Percentiles rank a stretch among this genome's conserved stretches.
phyloP scores from a whole-genome alignment of 2,329 filamentous ascomycete genomes.

The Pseudonectria buxi region DNA sequence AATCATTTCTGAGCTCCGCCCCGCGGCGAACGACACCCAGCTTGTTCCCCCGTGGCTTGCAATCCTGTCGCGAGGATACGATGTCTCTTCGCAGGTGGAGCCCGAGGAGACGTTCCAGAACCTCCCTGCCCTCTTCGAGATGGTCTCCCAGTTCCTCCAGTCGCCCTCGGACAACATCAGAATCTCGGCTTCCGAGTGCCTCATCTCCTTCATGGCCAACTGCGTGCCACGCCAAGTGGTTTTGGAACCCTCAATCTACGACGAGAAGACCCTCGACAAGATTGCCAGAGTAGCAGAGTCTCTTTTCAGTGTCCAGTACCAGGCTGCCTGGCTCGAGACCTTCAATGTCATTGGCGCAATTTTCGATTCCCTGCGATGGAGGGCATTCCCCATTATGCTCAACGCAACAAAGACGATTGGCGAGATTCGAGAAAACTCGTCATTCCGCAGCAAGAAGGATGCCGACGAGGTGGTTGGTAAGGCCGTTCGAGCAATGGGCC shows the following conservation, averaged over 20 bases:
- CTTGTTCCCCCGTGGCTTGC: slow-evolving; percentile 95
- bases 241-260: slow-evolving; percentile 81
- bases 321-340: slow-evolving; percentile 89
- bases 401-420: slow-evolving; percentile 74
- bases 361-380: slow-evolving; percentile 83
- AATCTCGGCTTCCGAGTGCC: slow-evolving; percentile 86
- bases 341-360: slow-evolving; percentile 83
- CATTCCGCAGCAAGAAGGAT: slow-evolving; percentile 90
- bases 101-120: slow-evolving; percentile 89
- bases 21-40: slow-evolving; percentile 88
- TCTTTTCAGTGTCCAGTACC: slow-evolving; percentile 82
- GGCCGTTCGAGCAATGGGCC: slow-evolving; percentile 84
- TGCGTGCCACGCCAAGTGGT: slow-evolving; percentile 80
- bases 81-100: slow-evolving; percentile 82
- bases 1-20: slow-evolving; percentile 85
- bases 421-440: slow-evolving; percentile 78
- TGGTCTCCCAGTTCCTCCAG: slow-evolving; percentile 74
- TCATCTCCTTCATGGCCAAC: slow-evolving; percentile 88
- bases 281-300: slow-evolving; percentile 66
- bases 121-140: slow-evolving; percentile 73
- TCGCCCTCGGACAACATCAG: slow-evolving; percentile 90
- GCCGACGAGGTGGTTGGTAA: slow-evolving; percentile 85
- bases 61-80: slow-evolving; percentile 87
- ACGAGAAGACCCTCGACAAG: slow-evolving; percentile 83
- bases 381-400: slow-evolving; percentile 68